A percentile compares a stretch with the other conserved stretches of the same genome.
Conservation (phyloP, 805 yeast genomes). For the Yamadazyma tumulicola region DNA sequence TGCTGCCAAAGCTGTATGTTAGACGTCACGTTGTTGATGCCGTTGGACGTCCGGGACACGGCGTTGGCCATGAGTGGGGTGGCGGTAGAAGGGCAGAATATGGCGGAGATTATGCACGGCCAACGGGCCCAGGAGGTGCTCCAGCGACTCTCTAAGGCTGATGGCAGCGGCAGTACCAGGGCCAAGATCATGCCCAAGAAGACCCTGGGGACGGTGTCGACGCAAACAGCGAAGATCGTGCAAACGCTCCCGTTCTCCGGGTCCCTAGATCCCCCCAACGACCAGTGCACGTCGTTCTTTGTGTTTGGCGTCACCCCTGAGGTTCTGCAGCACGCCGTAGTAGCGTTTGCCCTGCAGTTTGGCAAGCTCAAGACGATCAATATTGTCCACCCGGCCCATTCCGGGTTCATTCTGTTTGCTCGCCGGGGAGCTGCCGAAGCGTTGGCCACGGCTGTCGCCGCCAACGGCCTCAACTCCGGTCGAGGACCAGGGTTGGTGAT, state of each 20-base stretch:
- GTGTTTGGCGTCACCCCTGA: constrained; percentile 70
- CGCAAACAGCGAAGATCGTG: constrained; percentile 50
- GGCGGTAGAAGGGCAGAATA: constrained; percentile 12
- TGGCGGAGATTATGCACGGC: constrained; percentile 43
- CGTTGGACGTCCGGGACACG: constrained; percentile 73
- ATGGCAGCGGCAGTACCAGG: constrained; percentile 17
- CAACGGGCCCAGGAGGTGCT: constrained; percentile 52
- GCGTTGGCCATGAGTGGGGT: constrained; percentile 70
- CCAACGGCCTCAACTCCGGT: constrained; percentile 18
- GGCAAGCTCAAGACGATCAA: constrained; percentile 49
- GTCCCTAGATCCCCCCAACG: constrained; percentile 25
- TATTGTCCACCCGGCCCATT: constrained; percentile 54
- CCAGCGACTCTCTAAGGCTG: constrained; percentile 44
- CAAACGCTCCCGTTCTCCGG: constrained; percentile 69
- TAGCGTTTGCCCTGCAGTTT: constrained; percentile 42
- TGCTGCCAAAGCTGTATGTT: constrained; percentile 88
- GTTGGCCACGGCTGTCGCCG: constrained; percentile 26
- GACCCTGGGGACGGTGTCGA: background rate
- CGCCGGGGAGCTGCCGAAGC: constrained; percentile 50
- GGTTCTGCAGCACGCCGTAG: constrained; percentile 59
- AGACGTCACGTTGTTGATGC: constrained; percentile 79
- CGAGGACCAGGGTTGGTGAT: constrained; percentile 31
- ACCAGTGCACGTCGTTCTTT: constrained; percentile 55
- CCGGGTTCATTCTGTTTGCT: constrained; percentile 61
- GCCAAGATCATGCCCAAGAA: constrained; percentile 3